Conservation (phyloP, 371 early-diverging fungal species). For the Batkoa obscura region DNA sequence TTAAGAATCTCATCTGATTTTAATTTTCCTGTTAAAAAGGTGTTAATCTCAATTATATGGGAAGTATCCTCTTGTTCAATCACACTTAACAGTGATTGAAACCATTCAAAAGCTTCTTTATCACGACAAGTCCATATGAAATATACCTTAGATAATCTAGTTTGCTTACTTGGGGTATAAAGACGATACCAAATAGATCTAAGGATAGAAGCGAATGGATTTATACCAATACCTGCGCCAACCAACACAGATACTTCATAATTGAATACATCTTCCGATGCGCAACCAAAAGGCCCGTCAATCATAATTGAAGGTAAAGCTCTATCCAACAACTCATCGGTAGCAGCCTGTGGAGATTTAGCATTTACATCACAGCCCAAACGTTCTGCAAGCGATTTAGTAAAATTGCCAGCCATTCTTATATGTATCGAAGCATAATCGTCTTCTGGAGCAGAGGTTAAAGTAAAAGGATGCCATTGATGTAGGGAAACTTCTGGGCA, state of each 20-base stretch:
- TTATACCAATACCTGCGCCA: conserved; percentile 64
- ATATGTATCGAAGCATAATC: conserved; percentile 58
- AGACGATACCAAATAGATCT: conserved; percentile 35
- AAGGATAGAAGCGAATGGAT: conserved; percentile 47
- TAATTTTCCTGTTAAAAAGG: conserved; percentile 39
- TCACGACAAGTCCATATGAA: conserved; percentile 51
- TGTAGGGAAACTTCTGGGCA: conserved; percentile 33
- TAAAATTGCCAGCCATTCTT: conserved; percentile 60
- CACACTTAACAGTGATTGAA: conserved; percentile 35
- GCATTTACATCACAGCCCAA: conserved; percentile 19
- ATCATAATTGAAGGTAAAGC: conserved; percentile 36
- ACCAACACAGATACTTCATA: conserved; percentile 55
- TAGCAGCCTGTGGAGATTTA: background rate
- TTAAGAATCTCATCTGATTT: conserved; percentile 21
- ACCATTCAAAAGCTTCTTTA: conserved; percentile 43
- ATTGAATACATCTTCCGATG: conserved; percentile 66
- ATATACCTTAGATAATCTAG: conserved; percentile 25
- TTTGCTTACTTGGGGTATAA: conserved; percentile 14
- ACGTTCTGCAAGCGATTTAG: conserved; percentile 35
- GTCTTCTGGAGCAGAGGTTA: conserved; percentile 65
- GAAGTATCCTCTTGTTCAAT: conserved; percentile 25
- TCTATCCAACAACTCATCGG: background rate
- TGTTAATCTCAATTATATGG: conserved; percentile 34
- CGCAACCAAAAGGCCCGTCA: conserved; percentile 71
- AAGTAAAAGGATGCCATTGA: conserved; percentile 72